phyloP scores from a whole-genome alignment of 2,329 filamentous ascomycete genomes.

The Sclerotinia subarctica region DNA sequence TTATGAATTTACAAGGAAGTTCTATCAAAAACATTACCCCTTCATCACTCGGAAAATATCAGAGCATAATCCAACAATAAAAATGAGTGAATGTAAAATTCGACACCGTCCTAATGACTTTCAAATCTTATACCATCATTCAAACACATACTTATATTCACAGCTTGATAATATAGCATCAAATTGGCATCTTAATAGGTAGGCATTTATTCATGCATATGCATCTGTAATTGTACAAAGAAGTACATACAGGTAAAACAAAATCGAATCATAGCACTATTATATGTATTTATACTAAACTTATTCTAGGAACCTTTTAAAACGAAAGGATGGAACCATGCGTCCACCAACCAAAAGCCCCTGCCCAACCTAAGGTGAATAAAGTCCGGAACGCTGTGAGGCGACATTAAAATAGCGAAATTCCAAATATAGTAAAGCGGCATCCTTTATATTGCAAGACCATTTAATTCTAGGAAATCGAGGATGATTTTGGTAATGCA shows the following conservation, averaged over 20 bases:
- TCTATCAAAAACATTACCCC: not conserved
- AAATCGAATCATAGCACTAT: not conserved
- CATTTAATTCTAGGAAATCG: too few relatives aligned
- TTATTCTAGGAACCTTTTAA: not conserved
- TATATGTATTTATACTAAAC: not conserved
- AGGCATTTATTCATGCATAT: too few relatives aligned
- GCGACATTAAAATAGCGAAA: not conserved
- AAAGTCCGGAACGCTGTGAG: not conserved
- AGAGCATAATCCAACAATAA: not conserved
- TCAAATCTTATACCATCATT: too few relatives aligned
- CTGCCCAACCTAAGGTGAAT: not conserved
- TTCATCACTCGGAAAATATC: not conserved
- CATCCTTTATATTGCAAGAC: not conserved
- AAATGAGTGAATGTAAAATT: not conserved
- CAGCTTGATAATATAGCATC: not conserved
- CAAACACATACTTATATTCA: too few relatives aligned
- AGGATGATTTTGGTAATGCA: not conserved
- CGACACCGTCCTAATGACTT: not conserved
- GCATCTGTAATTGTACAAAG: not conserved
- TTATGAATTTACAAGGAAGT: not conserved
- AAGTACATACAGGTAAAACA: not conserved
- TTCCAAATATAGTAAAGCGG: not conserved
- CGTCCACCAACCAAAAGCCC: not conserved
- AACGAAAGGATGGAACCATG: not conserved
- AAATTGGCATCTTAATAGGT: not conserved